Percentiles rank a stretch among this genome's conserved stretches.
These are phyloP conservation scores for Taphrina communis DNA, from an alignment of 1,139 yeast species.

Conservation along the genomic window DNA sequence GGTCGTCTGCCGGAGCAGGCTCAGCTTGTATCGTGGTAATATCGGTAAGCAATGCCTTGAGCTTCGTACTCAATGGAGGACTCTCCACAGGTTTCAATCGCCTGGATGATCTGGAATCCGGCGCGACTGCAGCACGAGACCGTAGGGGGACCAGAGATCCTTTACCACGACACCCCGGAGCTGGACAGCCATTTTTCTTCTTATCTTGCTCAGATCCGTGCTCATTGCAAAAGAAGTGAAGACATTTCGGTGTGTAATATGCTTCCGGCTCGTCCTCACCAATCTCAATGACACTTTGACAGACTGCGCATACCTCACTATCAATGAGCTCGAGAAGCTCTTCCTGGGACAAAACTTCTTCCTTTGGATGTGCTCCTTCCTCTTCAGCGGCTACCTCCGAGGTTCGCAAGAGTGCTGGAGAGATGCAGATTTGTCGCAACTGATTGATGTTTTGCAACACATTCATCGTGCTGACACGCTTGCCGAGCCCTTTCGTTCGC, in stretches of 20 bases:
- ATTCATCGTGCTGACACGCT: conserved; percentile 31
- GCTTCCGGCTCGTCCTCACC: conserved; percentile 26
- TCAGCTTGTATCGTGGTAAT: conserved; percentile 18
- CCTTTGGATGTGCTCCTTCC: neutral
- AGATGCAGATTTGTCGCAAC: conserved; percentile 33
- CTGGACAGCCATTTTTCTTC: conserved; percentile 22
- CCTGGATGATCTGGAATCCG: neutral
- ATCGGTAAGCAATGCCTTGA: conserved; percentile 34
- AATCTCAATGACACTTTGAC: conserved; percentile 32
- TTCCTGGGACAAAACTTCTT: conserved; percentile 8
- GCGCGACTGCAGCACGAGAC: neutral
- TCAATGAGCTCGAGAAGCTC: conserved; percentile 25
- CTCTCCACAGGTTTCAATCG: neutral
- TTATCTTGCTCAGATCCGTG: conserved; percentile 12
- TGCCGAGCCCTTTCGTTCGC: conserved; percentile 36
- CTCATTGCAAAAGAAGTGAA: conserved; percentile 34
- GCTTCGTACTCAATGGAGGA: conserved; percentile 35
- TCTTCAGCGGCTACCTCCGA: conserved; percentile 16
- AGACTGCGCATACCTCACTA: conserved; percentile 27
- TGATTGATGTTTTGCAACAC: conserved; percentile 38
- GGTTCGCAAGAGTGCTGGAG: conserved; percentile 25
- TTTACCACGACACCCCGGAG: conserved; percentile 15
- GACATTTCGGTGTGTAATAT: conserved; percentile 27
- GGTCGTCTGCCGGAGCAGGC: conserved; percentile 5
- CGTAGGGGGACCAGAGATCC: conserved; percentile 7